Evolutionary conservation across 192 early-diverging fungal genomes (phyloP).

Genomic region (Physocladia obscura): DNA sequence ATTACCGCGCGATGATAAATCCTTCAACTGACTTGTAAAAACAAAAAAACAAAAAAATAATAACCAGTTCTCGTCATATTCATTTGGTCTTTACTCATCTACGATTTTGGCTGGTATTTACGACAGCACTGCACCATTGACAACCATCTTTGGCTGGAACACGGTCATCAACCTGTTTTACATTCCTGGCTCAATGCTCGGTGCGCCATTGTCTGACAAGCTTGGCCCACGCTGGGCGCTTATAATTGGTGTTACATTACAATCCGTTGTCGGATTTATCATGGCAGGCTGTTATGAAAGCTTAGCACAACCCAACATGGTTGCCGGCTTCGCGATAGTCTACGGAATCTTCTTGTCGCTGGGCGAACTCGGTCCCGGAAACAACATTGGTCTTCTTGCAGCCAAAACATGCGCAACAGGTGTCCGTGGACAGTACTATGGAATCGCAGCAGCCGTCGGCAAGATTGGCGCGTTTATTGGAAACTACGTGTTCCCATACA

Average conservation of each 20-base stretch:
- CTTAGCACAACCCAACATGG: not conserved
- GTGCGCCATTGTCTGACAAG: constrained; percentile 4
- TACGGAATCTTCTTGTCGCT: constrained; percentile 20
- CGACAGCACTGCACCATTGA: constrained; percentile 11
- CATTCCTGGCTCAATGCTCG: constrained; percentile 15
- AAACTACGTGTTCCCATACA: constrained; percentile 6
- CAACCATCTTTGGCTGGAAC: constrained; percentile 19
- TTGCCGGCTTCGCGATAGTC: constrained; percentile 10
- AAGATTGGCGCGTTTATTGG: constrained; percentile 25
- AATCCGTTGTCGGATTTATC: constrained; percentile 14
- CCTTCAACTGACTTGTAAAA: no score
- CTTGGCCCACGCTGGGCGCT: constrained; percentile 6
- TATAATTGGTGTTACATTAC: constrained; percentile 9
- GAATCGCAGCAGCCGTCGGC: constrained; percentile 17
- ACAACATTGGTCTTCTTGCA: not conserved
- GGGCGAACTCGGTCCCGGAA: constrained; percentile 26
- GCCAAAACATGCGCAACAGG: not conserved
- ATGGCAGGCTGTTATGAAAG: not conserved
- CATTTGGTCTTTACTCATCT: constrained; percentile 21
- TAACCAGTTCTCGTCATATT: constrained; percentile 23
- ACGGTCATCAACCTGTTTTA: constrained; percentile 24
- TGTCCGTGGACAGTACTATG: constrained; percentile 25
- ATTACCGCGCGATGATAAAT: no score
- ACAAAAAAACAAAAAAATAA: no score
- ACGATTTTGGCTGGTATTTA: constrained; percentile 16